Conservation (phyloP, 371 early-diverging fungal species). For the Parasitella parasitica region DNA sequence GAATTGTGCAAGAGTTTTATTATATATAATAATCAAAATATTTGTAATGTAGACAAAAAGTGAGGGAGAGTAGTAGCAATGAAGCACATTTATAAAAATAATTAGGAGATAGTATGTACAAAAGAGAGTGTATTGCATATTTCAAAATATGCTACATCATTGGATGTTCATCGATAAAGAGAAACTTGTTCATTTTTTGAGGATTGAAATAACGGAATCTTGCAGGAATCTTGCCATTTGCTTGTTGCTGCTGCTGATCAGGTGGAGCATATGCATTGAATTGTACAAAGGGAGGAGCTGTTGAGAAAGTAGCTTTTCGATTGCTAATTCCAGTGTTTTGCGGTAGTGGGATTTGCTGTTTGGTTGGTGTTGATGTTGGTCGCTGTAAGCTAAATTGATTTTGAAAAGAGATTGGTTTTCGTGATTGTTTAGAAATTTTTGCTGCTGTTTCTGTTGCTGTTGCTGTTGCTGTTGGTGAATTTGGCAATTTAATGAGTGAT, state of each 20-base stretch:
- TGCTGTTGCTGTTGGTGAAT: background rate
- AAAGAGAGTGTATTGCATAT: too few relatives aligned
- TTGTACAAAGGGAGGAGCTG: conserved; percentile 25
- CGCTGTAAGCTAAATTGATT: conserved; percentile 20
- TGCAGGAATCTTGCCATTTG: conserved; percentile 30
- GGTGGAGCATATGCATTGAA: conserved; percentile 16
- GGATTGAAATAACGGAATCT: conserved; percentile 56
- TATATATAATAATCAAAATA: too few relatives aligned
- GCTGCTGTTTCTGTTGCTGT: background rate
- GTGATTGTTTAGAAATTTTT: background rate
- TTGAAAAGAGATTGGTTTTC: conserved; percentile 20
- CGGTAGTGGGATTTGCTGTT: conserved; percentile 7
- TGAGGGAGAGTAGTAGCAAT: background rate
- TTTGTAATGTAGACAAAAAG: too few relatives aligned
- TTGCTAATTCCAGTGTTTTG: background rate
- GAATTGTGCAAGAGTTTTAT: too few relatives aligned
- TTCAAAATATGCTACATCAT: conserved; percentile 19
- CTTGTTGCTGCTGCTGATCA: conserved; percentile 2
- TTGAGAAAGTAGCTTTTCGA: conserved; percentile 15
- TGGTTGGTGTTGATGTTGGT: background rate
- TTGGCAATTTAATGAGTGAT: background rate
- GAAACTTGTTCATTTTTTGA: conserved; percentile 52
- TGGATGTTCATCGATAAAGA: conserved; percentile 56
- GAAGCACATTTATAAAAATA: too few relatives aligned
- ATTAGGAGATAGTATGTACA: too few relatives aligned